Evolutionary conservation across 768 basidiomycete genomes (phyloP).

Genomic region (Pulveroboletus frians): DNA sequence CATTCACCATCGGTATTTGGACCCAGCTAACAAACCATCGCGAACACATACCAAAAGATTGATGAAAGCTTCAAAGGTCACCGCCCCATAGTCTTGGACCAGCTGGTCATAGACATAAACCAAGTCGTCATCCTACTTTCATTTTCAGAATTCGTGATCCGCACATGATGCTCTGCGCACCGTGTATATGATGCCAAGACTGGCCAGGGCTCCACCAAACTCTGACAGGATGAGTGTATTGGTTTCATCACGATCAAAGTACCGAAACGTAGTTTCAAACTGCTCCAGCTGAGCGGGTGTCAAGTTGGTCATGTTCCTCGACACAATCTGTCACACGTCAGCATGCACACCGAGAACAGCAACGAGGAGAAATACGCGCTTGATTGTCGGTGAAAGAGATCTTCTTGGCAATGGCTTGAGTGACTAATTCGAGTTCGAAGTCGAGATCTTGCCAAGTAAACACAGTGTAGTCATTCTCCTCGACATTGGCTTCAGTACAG

Average conservation of each 20-base stretch:
- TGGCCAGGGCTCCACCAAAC: conserved; percentile 91
- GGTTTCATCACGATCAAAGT: conserved; percentile 91
- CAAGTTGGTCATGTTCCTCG: conserved; percentile 88
- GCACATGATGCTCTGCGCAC: conserved; percentile 34
- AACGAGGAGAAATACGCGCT: conserved; percentile 35
- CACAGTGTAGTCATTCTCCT: conserved; percentile 95
- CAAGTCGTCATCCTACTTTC: conserved; percentile 75
- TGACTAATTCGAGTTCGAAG: conserved; percentile 81
- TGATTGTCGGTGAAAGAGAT: conserved; percentile 97
- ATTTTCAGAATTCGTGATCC: neutral
- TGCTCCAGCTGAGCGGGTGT: conserved; percentile 95
- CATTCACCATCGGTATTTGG: conserved; percentile 1
- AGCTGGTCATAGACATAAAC: conserved; percentile 78
- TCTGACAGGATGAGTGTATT: conserved; percentile 83
- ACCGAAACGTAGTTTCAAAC: conserved; percentile 94
- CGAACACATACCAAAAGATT: conserved; percentile 68
- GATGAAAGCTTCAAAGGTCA: conserved; percentile 92
- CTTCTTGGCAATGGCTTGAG: conserved; percentile 80
- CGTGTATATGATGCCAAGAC: conserved; percentile 89
- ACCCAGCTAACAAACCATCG: neutral
- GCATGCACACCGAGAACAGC: neutral
- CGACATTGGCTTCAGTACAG: conserved; percentile 84
- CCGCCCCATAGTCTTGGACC: conserved; percentile 74
- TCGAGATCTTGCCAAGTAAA: conserved; percentile 85
- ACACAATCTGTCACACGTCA: conserved; percentile 65